Evolutionary conservation across 2,329 filamentous ascomycete species (phyloP), one percentile per base, ranked within the genome.

Genomic region (Cryphonectria naterciae): DNA sequence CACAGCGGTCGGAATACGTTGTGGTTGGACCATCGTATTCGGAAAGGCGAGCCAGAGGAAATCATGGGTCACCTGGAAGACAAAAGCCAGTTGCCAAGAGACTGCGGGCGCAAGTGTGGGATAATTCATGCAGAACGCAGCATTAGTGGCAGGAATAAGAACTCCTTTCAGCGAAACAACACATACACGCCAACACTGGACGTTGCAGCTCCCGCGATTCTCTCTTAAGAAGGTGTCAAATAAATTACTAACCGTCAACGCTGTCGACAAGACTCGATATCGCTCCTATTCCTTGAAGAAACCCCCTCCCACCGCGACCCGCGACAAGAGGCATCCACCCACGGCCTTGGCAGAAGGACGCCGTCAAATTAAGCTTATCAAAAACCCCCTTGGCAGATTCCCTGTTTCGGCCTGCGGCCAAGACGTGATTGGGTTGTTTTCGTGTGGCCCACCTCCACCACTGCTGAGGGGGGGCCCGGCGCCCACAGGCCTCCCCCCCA

Each of bases 291-390:
- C 41, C 2, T 7, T 39, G 8, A 10, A 11, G 37, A 8, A 46
- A 46, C n/a, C 13, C 3, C 25, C 25, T 3, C 5, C 25, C 54
- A 25, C 37, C 37, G 37, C 37, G 37, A 54, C 52, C 54, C 35
- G 11, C 58, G 25, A 32, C 13, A 35, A 32, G 54, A 17, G 4
- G 4, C 54, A 62, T 25, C 37, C 60, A 63, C 39, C 39, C 39
- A 46, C 39, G 61, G 61, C 61, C 61, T 63, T 63, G 61, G 61
- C 61, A 46, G 39, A 63, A 41, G 35, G 11, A 43, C 61, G 61
- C n/a, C 61, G 61, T 63, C 61, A 63, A 63, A 63, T 19, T 63
- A 63, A 63, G 61, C 61, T 63, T 39, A 41, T 63, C 58, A 61
- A 39, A 61, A 39, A 61, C 22, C 39, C 39, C 61, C 61, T 46